Base-by-base conservation (phyloP, 2,329 filamentous ascomycete genomes). In the Colletotrichum sp. region DNA sequence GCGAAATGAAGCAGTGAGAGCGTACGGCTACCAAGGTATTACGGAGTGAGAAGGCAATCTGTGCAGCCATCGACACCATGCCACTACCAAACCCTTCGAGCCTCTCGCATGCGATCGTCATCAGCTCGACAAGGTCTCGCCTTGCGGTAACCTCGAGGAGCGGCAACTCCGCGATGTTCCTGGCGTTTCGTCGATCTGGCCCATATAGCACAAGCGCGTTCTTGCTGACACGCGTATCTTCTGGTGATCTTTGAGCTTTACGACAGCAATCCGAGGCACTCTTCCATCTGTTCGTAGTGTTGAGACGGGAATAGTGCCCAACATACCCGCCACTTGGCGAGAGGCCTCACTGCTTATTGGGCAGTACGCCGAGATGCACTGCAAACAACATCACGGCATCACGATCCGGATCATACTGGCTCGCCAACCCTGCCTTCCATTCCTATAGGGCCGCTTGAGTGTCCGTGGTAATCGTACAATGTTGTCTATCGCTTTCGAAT, bases 381-480 rank as follows among this genome's bases (percentile, higher is more conserved):
- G 27, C 56, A 64, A 25, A 18, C 5, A 68, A 28, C 16, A 56
- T 28, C 30, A 75, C 13, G 13, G 12, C 2, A 10, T 39, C 43
- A 52, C n/a, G 6, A 8, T 52, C 6, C 28, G 32, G 6, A 25
- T 39, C 28, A 55, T 39, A 66, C n/a, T 30, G 70, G 36, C 66
- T 62, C 36, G 71, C 61, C 55, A 70, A 71, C 71, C 39, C 61
- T 69, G 71, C 71, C 67, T 73, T 66, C 71, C 74, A 76, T 76
- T 76, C 71, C 71, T 71, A 75, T 75, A 71, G 66, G 65, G 74
- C 71, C 71, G 74, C 71, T 18, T 56, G 52, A 66, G 52, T 75
- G 71, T 76, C 74, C 71, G 66, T 74, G 74, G 71, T 76, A 76
- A 70, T 76, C 71, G 71, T 76, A 76, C 74, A 76, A 75, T 75